phyloP scores from a whole-genome alignment of 495 filamentous ascomycete genomes.

The Coniosporium apollinis region DNA sequence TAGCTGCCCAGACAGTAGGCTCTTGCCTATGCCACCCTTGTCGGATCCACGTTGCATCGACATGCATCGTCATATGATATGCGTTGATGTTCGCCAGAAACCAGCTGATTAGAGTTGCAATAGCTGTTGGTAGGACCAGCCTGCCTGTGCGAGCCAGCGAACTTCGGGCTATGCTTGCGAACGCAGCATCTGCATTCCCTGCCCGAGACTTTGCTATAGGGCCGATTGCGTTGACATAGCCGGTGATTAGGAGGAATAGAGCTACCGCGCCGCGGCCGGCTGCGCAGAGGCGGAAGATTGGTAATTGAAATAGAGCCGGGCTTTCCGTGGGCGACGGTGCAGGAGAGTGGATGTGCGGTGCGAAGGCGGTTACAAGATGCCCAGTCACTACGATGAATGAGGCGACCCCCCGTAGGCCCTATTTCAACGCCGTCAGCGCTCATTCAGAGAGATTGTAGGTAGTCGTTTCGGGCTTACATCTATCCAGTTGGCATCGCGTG shows the following conservation, averaged over 20 bases:
- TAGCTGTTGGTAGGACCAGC: conserved; percentile 14
- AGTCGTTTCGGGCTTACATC: conserved; percentile 5
- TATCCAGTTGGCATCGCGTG: conserved; percentile 17
- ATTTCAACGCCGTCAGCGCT: not conserved
- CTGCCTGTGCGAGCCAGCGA: conserved; percentile 13
- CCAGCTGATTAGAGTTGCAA: conserved; percentile 15
- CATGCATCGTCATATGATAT: conserved; percentile 16
- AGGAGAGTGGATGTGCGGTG: conserved; percentile 13
- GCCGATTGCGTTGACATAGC: conserved; percentile 18
- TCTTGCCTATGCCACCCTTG: conserved; percentile 14
- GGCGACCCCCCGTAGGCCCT: conserved; percentile 17
- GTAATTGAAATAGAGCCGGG: conserved; percentile 14
- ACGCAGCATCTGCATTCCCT: conserved; percentile 15
- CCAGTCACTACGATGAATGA: conserved; percentile 16
- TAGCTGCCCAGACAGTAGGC: conserved; percentile 8
- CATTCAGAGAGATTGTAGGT: not conserved
- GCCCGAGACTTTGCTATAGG: conserved; percentile 14
- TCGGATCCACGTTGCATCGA: conserved; percentile 18
- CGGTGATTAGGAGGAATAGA: conserved; percentile 19
- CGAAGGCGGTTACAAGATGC: conserved; percentile 16
- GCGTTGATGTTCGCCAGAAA: conserved; percentile 14
- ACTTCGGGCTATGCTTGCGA: conserved; percentile 11
- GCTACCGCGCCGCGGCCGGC: conserved; percentile 14
- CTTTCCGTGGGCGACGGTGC: conserved; percentile 6
- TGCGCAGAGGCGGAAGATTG: conserved; percentile 16